Evolutionary conservation across 306 rosid genomes (phyloP), one percentile per base, ranked within the genome.

Genomic region (Hippophae gyantsensis): DNA sequence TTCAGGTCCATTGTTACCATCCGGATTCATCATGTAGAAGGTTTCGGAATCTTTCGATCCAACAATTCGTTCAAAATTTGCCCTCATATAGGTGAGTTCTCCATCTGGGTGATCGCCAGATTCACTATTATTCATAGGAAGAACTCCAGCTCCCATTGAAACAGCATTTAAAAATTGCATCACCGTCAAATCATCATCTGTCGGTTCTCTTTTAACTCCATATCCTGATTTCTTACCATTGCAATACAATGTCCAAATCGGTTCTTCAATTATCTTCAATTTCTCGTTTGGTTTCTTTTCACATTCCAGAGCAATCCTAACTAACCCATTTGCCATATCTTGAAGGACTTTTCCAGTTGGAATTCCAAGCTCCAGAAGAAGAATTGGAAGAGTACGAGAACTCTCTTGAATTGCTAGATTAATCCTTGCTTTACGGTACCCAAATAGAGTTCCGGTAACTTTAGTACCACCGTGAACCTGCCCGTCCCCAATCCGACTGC

Each of bases 21-120:
- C 90, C 5, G 92, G 97, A 78, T 82, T 87, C 82, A 81, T 54
- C 96, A 90, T 87, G 10, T 90, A 84, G 47, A 76, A 90, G 6
- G 96, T 79, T 66, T 90, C 97, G 0, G 97, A 87, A 32, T 90
- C 97, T 74, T 67, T 90, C 0, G 97, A 87, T 42, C 96, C 97
- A 5, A 80, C 60, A 6, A 85, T 93, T 1, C 92, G 75, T 66
- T 85, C 96, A 43, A 90, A 87, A 72, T 76, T 27, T 0, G 79
- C 86, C 59, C 98, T 82, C 95, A 81, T 76, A 59, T 87, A 90
- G 26, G 82, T 81, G 10, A 90, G 9, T 10, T 90, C 95, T 6
- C 88, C 90, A 1, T 80, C 86, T 0, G 69, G 59, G 27, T 1
- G 62, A 44, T 67, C 43, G 70, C 82, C 13, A 64, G 75, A 1